phyloP scores from a whole-genome alignment of 169 alveolate species.

The Babesia caballi region DNA sequence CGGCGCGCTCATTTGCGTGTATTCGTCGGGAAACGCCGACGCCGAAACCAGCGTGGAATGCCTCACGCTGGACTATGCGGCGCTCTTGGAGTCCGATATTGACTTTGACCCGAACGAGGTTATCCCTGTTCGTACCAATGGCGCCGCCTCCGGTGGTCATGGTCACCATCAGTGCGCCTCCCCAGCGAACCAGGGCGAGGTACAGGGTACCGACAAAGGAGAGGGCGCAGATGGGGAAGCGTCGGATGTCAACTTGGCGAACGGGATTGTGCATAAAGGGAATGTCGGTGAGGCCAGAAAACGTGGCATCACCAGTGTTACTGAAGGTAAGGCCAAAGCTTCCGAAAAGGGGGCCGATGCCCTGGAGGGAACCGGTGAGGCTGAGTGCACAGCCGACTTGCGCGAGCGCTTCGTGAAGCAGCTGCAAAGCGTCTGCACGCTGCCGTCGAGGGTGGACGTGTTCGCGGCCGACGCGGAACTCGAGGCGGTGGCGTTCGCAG shows the following conservation, averaged over 20 bases:
- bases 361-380: neutral
- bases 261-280: neutral
- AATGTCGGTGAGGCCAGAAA: neutral
- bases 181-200: neutral
- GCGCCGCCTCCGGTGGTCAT: neutral
- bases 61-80: slow-evolving; percentile 14
- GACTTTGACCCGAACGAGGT: neutral
- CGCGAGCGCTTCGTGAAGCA: neutral
- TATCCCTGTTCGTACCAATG: neutral
- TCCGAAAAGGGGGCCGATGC: neutral
- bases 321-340: neutral
- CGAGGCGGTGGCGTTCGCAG: slow-evolving; percentile 18
- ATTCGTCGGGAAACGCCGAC: neutral
- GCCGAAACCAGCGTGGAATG: neutral
- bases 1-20: slow-evolving; percentile 26
- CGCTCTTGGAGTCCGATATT: neutral
- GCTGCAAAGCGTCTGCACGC: neutral
- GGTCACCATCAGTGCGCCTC: neutral
- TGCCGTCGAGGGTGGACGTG: slow-evolving; percentile 35
- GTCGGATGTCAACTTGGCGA: no score
- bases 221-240: neutral
- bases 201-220: neutral
- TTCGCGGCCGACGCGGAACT: slow-evolving; percentile 26
- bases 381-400: no score
- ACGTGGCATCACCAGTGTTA: neutral